Percentiles rank a stretch among this genome's conserved stretches.
These are phyloP conservation scores for Xylaria arbuscula DNA, from an alignment of 2,329 filamentous ascomycete genomes.

Conservation along the genomic window DNA sequence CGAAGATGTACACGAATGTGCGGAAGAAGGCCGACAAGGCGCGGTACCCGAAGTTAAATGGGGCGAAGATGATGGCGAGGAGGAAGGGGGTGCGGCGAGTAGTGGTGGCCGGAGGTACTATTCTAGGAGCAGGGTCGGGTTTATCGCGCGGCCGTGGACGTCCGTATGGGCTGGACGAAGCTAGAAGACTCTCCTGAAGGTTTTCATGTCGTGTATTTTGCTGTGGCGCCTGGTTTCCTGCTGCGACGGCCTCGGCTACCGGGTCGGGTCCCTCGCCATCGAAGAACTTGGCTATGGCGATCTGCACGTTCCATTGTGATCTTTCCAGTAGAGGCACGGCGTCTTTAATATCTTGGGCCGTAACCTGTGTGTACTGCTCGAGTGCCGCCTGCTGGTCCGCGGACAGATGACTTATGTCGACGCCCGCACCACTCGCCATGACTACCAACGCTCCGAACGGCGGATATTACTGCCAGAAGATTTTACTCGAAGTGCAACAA, in stretches of 20 bases:
- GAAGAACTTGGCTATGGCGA: conserved; percentile 97
- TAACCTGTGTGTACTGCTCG: conserved; percentile 88
- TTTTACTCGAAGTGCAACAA: not conserved
- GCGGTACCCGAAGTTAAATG: conserved; percentile 81
- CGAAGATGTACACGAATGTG: conserved; percentile 80
- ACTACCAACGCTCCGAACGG: conserved; percentile 36
- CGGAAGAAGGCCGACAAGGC: conserved; percentile 76
- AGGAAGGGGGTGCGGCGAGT: conserved; percentile 79
- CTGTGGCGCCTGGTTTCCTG: conserved; percentile 70
- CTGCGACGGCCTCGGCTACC: conserved; percentile 78
- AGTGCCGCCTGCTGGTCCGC: conserved; percentile 83
- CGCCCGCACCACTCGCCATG: conserved; percentile 59
- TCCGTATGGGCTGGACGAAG: conserved; percentile 51
- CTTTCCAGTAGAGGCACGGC: conserved; percentile 83
- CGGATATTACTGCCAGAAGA: conserved; percentile 1
- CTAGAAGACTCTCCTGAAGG: conserved; percentile 69
- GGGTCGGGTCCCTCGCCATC: conserved; percentile 91
- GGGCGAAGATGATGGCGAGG: conserved; percentile 81
- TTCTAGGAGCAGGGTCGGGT: conserved; percentile 79
- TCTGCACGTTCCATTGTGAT: conserved; percentile 98
- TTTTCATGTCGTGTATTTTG: conserved; percentile 77
- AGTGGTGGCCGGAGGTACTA: conserved; percentile 80
- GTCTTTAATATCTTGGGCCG: conserved; percentile 80
- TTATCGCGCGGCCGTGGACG: conserved; percentile 51
- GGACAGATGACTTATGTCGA: conserved; percentile 77